A percentile compares a stretch with the other conserved stretches of the same genome.
phyloP scores from a whole-genome alignment of 2,329 filamentous ascomycete genomes.

The Botrytis deweyae region DNA sequence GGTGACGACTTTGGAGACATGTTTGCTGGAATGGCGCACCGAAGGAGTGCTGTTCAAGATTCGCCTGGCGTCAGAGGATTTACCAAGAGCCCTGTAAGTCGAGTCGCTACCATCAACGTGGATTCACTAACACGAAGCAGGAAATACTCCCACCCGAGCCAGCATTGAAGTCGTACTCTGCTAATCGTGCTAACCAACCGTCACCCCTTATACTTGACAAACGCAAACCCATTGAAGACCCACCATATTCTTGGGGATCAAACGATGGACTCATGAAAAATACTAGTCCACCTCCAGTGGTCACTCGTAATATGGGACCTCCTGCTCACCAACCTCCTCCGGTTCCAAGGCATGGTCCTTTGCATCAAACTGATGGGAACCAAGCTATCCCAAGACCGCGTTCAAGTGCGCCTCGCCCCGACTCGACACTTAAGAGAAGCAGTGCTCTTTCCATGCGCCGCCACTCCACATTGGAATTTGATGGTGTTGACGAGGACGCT shows the following conservation, averaged over 20 bases:
- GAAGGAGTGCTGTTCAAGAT: conserved; percentile 35
- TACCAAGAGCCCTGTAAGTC: conserved; percentile 36
- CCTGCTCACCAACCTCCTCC: conserved; percentile 18
- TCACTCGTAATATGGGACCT: conserved; percentile 26
- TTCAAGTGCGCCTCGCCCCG: conserved; percentile 15
- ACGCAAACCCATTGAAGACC: conserved; percentile 32
- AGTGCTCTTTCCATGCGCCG: conserved; percentile 35
- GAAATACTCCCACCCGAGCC: conserved; percentile 30
- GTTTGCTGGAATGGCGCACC: conserved; percentile 38
- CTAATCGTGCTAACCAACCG: conserved; percentile 32
- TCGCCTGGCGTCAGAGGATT: conserved; percentile 30
- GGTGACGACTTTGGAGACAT: conserved; percentile 41
- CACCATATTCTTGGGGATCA: conserved; percentile 39
- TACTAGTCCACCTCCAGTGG: conserved; percentile 32
- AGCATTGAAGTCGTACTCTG: conserved; percentile 27
- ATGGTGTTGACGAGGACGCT: conserved; percentile 39
- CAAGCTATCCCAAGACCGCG: conserved; percentile 22
- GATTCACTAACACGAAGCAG: conserved; percentile 26
- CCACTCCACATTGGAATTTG: conserved; percentile 35
- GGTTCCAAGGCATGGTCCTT: conserved; percentile 20
- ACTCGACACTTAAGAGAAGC: conserved; percentile 34
- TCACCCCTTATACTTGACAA: conserved; percentile 36
- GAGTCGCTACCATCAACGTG: background rate
- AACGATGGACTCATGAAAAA: conserved; percentile 37
- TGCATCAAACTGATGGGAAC: conserved; percentile 7